Base-by-base conservation (phyloP, 2,329 filamentous ascomycete genomes). In the Aspergillus sp. region DNA sequence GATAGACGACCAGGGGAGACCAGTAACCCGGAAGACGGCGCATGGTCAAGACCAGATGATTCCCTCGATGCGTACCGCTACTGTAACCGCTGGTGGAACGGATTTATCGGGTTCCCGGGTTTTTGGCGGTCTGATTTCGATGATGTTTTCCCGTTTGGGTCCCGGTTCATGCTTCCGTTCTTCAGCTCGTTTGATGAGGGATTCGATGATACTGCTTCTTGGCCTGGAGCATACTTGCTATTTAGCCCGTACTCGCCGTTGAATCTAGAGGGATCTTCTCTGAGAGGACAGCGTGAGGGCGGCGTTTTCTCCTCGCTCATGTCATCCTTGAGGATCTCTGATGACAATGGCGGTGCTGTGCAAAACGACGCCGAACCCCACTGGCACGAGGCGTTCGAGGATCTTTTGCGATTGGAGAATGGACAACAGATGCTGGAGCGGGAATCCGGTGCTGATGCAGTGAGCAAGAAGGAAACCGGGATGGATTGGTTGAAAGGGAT, bases 311-410 rank as follows among this genome's bases (percentile, higher is more conserved):
- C 63, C 2, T 68, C 65, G 6, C 55, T 69, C 45, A 60, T 69
- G 53, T 61, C 65, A 0, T 62, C 66, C 10, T 50, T 67, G 30
- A 57, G 56, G 23, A 49, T 37, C 33, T 62, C 51, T 43, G 70
- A 56, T 23, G 66, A 60, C 47, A 66, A 48, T 63, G 69, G 53
- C 15, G n/a, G 7, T 15, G 10, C 12, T 15, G 10, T 15, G 17
- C 12, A 45, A 19, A 33, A 45, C 54, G 66, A 43, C 2, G 53
- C 49, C 1, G 65, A 68, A 44, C 67, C 68, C 0, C 69, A 70
- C 27, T 82, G 79, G 79, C 71, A 76, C 13, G 74, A 76, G 44
- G 80, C 80, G 0, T 83, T 81, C 54, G 79, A 82, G 55, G 80
- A 84, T 54, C 69, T 83, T 7, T 54, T 83, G 13, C 71, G 71